phyloP scores from a whole-genome alignment of 2,329 filamentous ascomycete genomes.

The Trichoderma sp. region DNA sequence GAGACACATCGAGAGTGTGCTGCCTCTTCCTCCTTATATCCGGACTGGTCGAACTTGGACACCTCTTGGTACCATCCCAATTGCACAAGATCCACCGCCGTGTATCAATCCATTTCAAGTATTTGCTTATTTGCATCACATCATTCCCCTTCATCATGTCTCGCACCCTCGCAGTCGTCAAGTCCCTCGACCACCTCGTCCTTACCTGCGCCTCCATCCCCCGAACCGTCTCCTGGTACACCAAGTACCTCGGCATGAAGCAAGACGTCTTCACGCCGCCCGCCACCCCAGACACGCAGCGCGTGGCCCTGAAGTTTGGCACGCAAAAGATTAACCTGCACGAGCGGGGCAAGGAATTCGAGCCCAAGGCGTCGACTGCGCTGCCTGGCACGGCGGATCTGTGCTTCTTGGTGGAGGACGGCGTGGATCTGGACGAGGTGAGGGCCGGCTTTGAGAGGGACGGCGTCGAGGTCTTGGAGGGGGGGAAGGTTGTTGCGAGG shows the following conservation, averaged over 20 bases:
- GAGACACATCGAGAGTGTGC: neutral
- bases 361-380: slow-evolving; percentile 57
- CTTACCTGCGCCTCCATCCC: slow-evolving; percentile 57
- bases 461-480: slow-evolving; percentile 53
- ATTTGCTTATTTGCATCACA: neutral
- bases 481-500: slow-evolving; percentile 52
- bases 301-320: slow-evolving; percentile 59
- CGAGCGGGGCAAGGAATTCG: slow-evolving; percentile 58
- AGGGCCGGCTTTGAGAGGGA: slow-evolving; percentile 44
- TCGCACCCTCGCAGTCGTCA: slow-evolving; percentile 35
- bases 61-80: neutral
- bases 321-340: slow-evolving; percentile 64
- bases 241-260: slow-evolving; percentile 57
- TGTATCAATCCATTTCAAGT: neutral
- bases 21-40: neutral
- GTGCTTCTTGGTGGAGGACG: slow-evolving; percentile 58
- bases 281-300: slow-evolving; percentile 31
- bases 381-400: slow-evolving; percentile 60
- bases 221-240: slow-evolving; percentile 57
- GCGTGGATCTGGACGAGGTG: slow-evolving; percentile 47
- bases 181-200: slow-evolving; percentile 61
- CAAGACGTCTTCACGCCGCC: slow-evolving; percentile 51
- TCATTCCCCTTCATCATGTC: slow-evolving; percentile 23
- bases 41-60: neutral
- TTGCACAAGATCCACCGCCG: neutral